Evolutionary conservation across 139 green algal species (phyloP).

Genomic region (Monoraphidium neglectum): DNA sequence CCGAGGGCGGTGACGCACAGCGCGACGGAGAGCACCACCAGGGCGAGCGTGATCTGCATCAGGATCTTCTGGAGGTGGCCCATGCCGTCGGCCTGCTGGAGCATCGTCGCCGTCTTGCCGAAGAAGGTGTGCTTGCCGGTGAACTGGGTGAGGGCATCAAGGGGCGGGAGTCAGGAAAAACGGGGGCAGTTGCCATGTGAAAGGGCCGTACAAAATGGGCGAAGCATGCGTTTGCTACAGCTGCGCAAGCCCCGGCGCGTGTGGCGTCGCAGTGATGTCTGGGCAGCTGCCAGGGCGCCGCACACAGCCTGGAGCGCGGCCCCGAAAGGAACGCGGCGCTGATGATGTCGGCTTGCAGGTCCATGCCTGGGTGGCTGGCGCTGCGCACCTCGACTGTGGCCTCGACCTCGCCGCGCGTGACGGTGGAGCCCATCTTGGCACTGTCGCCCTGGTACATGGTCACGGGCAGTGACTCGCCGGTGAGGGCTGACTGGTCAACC

Average conservation of each 20-base stretch:
- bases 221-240: no score
- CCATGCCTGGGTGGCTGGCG: no score
- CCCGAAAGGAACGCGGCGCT: no score
- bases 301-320: no score
- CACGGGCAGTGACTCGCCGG: slow-evolving; percentile 86
- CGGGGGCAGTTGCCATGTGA: not conserved
- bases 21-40: slow-evolving; percentile 64
- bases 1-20: slow-evolving; percentile 71
- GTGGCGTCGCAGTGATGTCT: no score
- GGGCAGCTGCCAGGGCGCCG: no score
- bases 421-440: slow-evolving; percentile 86
- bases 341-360: no score
- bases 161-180: no score
- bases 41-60: slow-evolving; percentile 71
- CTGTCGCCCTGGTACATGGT: slow-evolving; percentile 69
- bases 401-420: slow-evolving; percentile 72
- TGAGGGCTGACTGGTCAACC: slow-evolving; percentile 86
- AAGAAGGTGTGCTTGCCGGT: slow-evolving; percentile 86
- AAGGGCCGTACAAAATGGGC: no score
- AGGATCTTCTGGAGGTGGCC: slow-evolving; percentile 81
- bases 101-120: slow-evolving; percentile 83
- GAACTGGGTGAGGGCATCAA: slow-evolving; percentile 41
- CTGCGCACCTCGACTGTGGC: slow-evolving; percentile 55
- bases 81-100: slow-evolving; percentile 57
- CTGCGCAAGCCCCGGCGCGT: no score